phyloP scores from a whole-genome alignment of 441 rosid species.

The Bruguiera hainesii region DNA sequence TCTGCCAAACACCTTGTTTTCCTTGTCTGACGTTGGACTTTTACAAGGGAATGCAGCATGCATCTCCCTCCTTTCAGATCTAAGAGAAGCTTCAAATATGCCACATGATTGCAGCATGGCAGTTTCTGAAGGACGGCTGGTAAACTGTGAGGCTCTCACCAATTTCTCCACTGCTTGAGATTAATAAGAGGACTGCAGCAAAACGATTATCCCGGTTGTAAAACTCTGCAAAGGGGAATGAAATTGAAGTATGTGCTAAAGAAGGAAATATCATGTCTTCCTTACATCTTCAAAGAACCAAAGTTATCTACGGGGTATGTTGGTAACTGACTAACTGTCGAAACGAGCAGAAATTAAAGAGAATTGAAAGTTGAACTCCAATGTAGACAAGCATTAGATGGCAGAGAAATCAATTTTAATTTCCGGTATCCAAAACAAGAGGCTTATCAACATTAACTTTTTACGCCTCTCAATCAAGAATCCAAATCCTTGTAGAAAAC shows the following conservation, averaged over 20 bases:
- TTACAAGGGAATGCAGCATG: slow-evolving; percentile 47
- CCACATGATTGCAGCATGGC: slow-evolving; percentile 40
- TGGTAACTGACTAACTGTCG: slow-evolving; percentile 1
- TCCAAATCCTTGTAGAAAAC: not conserved
- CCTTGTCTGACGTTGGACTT: slow-evolving; percentile 27
- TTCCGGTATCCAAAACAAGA: too few species aligned
- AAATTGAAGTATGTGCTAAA: slow-evolving; percentile 34
- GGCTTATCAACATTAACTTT: not conserved
- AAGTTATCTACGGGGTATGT: not conserved
- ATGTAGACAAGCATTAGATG: not conserved
- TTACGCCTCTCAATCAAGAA: not conserved
- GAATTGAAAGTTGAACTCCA: not conserved
- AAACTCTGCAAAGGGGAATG: slow-evolving; percentile 41
- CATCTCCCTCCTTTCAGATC: slow-evolving; percentile 49
- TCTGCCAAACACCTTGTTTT: slow-evolving; percentile 16
- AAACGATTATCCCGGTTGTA: slow-evolving; percentile 40
- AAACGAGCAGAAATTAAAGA: not conserved
- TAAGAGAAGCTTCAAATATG: slow-evolving; percentile 45
- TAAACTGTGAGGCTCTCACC: slow-evolving; percentile 42
- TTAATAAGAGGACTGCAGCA: slow-evolving; percentile 41
- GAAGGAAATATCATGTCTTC: not conserved
- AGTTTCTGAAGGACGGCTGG: slow-evolving; percentile 35
- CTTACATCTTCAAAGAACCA: not conserved
- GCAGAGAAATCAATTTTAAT: not conserved
- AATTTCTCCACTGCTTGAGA: slow-evolving; percentile 25